These are phyloP conservation scores for Trichoderma koningiopsis DNA, from an alignment of 2,329 filamentous ascomycete species.

Conservation along the genomic window DNA sequence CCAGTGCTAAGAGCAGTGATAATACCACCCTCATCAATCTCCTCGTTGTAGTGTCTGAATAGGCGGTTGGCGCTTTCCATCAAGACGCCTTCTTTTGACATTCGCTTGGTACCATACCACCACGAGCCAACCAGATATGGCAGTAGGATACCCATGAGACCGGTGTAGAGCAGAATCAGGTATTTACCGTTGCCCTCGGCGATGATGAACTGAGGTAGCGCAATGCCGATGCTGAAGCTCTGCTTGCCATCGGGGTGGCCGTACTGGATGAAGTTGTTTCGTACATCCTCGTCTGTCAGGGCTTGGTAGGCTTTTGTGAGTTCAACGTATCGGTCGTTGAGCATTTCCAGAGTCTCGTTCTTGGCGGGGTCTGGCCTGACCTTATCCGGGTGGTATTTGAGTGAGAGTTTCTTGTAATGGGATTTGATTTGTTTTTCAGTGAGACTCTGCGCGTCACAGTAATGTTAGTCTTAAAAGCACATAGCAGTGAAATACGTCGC, in stretches of 20 bases:
- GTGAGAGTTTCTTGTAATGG: slow-evolving; percentile 82
- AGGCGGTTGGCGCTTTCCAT: slow-evolving; percentile 93
- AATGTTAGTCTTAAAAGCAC: slow-evolving; percentile 18
- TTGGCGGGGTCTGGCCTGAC: slow-evolving; percentile 77
- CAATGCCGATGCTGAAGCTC: slow-evolving; percentile 96
- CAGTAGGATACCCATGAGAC: slow-evolving; percentile 83
- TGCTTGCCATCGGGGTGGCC: slow-evolving; percentile 98
- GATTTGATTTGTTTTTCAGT: slow-evolving; percentile 90
- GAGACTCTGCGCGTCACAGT: slow-evolving; percentile 58
- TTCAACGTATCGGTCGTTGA: slow-evolving; percentile 91
- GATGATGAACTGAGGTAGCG: slow-evolving; percentile 88
- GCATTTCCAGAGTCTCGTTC: slow-evolving; percentile 82
- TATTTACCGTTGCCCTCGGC: slow-evolving; percentile 95
- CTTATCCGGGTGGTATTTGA: slow-evolving; percentile 93
- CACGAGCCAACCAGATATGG: slow-evolving; percentile 94
- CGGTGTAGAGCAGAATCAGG: slow-evolving; percentile 84
- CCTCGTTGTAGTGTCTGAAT: slow-evolving; percentile 89
- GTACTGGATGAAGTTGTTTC: slow-evolving; percentile 95
- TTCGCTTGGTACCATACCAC: slow-evolving; percentile 96
- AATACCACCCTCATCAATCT: slow-evolving; percentile 77
- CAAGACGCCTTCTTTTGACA: slow-evolving; percentile 90
- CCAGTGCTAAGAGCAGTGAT: slow-evolving; percentile 81
- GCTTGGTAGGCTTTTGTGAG: slow-evolving; percentile 98
- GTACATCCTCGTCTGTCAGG: slow-evolving; percentile 93
- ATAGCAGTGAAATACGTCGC: not conserved